Evolutionary conservation across 352 stramenopile species (phyloP).

Genomic region (Pythium sukuiense): DNA sequence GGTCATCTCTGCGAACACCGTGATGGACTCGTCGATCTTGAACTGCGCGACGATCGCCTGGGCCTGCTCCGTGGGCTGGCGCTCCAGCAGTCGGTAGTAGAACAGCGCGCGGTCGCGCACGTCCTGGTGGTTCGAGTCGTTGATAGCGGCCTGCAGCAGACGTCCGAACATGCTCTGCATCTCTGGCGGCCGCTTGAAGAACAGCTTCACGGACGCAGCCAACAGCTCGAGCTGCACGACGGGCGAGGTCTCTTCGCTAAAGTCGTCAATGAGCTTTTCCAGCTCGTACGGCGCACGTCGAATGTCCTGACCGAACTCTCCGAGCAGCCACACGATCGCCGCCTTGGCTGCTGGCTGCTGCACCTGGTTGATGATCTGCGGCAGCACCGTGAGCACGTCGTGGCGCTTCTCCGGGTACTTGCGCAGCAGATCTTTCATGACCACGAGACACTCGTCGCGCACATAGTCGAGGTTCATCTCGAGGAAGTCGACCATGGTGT

Average conservation of each 20-base stretch:
- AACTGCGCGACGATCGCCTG: conserved; percentile 87
- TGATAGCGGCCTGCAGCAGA: conserved; percentile 92
- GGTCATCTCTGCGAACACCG: conserved; percentile 84
- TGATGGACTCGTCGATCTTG: conserved; percentile 71
- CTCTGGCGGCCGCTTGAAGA: conserved; percentile 98
- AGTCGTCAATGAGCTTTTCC: conserved; percentile 94
- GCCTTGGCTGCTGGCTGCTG: conserved; percentile 89
- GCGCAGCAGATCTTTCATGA: conserved; percentile 95
- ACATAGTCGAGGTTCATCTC: conserved; percentile 97
- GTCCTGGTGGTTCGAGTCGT: conserved; percentile 95
- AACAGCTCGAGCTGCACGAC: conserved; percentile 94
- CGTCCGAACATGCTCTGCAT: conserved; percentile 97
- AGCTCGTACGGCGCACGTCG: conserved; percentile 96
- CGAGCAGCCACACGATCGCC: conserved; percentile 96
- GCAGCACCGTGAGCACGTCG: conserved; percentile 87
- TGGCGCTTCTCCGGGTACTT: conserved; percentile 95
- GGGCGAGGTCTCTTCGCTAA: conserved; percentile 87
- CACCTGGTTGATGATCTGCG: conserved; percentile 73
- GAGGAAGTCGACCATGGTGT: conserved; percentile 96
- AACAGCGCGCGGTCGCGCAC: conserved; percentile 96
- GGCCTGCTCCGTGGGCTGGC: conserved; percentile 91
- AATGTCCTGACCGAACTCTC: conserved; percentile 94
- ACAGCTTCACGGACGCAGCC: conserved; percentile 96
- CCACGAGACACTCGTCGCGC: conserved; percentile 94
- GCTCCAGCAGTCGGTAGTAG: conserved; percentile 96